These are phyloP conservation scores for Wolfiporia cocos DNA, from an alignment of 1,284 basidiomycete species.

Conservation along the genomic window DNA sequence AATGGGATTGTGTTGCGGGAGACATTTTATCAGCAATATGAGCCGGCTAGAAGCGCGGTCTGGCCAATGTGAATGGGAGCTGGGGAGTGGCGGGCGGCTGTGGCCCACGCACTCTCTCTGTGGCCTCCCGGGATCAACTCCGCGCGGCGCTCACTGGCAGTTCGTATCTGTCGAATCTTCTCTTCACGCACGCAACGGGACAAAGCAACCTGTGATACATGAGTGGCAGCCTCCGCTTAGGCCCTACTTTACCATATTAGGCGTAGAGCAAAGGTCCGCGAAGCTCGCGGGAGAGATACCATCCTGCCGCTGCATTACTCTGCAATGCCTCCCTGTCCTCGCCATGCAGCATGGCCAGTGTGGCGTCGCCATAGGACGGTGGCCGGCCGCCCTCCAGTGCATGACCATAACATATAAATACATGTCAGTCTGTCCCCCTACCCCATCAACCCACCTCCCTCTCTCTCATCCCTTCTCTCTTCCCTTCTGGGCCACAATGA, in stretches of 20 bases:
- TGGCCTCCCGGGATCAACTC: too few species aligned
- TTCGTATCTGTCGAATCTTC: too few species aligned
- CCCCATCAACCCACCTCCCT: not conserved
- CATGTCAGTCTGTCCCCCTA: not conserved
- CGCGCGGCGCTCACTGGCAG: too few species aligned
- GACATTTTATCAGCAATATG: not conserved
- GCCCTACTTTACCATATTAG: slow-evolving; percentile 10
- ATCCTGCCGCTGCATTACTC: not conserved
- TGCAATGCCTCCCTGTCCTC: not conserved
- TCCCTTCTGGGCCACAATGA: slow-evolving; percentile 10
- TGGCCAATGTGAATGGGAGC: not conserved
- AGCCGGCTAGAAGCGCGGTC: not conserved
- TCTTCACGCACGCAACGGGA: too few species aligned
- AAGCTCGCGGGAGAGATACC: too few species aligned
- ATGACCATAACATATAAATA: not conserved
- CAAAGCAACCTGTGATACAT: slow-evolving; percentile 2
- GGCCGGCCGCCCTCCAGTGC: too few species aligned
- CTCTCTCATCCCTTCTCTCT: slow-evolving; percentile 1
- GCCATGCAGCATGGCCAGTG: not conserved
- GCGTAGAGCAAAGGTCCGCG: too few species aligned
- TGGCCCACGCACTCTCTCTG: too few species aligned
- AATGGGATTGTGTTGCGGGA: not conserved
- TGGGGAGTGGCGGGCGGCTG: too few species aligned
- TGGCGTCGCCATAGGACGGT: not conserved
- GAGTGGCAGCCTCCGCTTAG: slow-evolving; percentile 13